phyloP scores from a whole-genome alignment of 495 filamentous ascomycete genomes.

The Penicillium argentinense region DNA sequence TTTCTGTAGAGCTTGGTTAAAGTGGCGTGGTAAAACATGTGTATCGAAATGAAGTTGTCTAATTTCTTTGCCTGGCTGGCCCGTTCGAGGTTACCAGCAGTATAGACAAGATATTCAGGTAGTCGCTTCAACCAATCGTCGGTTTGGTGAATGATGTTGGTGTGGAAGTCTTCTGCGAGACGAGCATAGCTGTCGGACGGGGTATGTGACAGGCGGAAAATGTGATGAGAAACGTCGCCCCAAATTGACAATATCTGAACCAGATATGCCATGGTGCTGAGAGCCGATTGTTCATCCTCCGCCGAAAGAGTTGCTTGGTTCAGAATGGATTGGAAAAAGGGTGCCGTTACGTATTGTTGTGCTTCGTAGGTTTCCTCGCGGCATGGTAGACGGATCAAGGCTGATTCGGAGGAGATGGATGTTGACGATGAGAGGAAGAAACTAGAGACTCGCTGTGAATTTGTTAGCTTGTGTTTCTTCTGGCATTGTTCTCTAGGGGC shows the following conservation, averaged over 20 bases:
- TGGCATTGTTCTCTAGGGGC: neutral
- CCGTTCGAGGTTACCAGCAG: constrained; percentile 49
- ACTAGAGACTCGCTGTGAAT: constrained; percentile 52
- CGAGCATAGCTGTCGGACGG: constrained; percentile 39
- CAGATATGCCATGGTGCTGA: constrained; percentile 60
- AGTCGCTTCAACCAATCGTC: constrained; percentile 48
- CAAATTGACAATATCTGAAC: constrained; percentile 61
- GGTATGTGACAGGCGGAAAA: constrained; percentile 54
- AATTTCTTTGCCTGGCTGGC: constrained; percentile 46
- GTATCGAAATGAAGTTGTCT: constrained; percentile 57
- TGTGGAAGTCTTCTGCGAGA: constrained; percentile 52
- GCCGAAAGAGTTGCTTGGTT: constrained; percentile 26
- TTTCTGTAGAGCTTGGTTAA: constrained; percentile 64
- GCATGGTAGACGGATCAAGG: constrained; percentile 63
- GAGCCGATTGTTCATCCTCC: constrained; percentile 29
- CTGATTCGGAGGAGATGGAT: constrained; percentile 50
- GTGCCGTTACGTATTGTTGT: constrained; percentile 49
- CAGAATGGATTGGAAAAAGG: constrained; percentile 55
- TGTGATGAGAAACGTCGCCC: constrained; percentile 60
- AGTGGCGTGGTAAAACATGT: constrained; percentile 61
- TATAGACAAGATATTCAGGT: constrained; percentile 47
- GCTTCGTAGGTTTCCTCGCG: constrained; percentile 57
- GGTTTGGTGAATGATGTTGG: constrained; percentile 46
- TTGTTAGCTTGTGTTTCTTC: constrained; percentile 8
- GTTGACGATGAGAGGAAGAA: constrained; percentile 49